Evolutionary conservation across 805 yeast genomes (phyloP).

Genomic region (Priceomyces fermenticarens): DNA sequence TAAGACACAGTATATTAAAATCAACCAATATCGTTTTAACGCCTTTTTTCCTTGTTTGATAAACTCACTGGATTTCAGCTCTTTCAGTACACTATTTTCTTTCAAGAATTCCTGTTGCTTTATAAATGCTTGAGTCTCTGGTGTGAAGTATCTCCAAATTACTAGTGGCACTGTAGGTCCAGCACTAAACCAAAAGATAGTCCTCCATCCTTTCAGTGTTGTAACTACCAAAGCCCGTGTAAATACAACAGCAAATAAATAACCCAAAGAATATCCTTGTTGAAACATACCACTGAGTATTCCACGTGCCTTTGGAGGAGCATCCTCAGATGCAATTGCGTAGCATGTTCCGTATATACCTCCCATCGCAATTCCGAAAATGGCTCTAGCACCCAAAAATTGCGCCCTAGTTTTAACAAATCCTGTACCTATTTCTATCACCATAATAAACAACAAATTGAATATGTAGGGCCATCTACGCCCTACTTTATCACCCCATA

Average conservation of each 20-base stretch:
- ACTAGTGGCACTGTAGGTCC: conserved; percentile 43
- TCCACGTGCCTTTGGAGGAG: conserved; percentile 54
- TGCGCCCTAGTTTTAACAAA: conserved; percentile 55
- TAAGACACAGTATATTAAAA: conserved; percentile 51
- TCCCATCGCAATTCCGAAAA: conserved; percentile 61
- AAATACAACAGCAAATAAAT: conserved; percentile 61
- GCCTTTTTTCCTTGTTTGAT: conserved; percentile 20
- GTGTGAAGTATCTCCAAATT: conserved; percentile 28
- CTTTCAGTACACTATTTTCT: conserved; percentile 7
- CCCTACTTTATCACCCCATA: conserved; percentile 57
- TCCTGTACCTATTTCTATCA: conserved; percentile 62
- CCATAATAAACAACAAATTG: conserved; percentile 45
- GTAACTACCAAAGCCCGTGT: conserved; percentile 57
- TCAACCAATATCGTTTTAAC: conserved; percentile 55
- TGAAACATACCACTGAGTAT: conserved; percentile 68
- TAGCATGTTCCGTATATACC: conserved; percentile 55
- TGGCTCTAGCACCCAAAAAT: conserved; percentile 59
- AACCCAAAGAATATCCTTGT: conserved; percentile 77
- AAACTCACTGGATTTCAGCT: conserved; percentile 13
- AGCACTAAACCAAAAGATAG: conserved; percentile 69
- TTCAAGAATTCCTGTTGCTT: conserved; percentile 24
- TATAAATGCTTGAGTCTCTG: conserved; percentile 51
- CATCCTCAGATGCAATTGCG: conserved; percentile 52
- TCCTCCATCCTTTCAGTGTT: conserved; percentile 56
- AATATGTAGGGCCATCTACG: conserved; percentile 55